Percentiles rank a stretch among this genome's conserved stretches.
Conservation (phyloP, 2,329 filamentous ascomycete species). For the Neobulgaria alba region DNA sequence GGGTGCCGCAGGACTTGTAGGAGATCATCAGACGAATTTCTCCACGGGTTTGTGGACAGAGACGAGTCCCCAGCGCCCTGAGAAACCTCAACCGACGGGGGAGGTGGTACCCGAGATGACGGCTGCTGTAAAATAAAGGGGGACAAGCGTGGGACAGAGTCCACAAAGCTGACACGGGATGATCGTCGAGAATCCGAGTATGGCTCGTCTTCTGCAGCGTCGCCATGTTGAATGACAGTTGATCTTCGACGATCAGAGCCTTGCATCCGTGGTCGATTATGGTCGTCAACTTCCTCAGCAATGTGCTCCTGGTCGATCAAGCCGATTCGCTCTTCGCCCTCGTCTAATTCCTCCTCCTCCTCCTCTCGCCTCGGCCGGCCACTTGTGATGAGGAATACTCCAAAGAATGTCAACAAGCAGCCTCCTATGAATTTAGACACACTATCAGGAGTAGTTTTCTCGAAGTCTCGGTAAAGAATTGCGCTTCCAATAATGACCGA, state of each 20-base stretch:
- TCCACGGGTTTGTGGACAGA: constrained; percentile 25
- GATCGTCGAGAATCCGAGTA: constrained; percentile 15
- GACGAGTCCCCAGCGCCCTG: constrained; percentile 16
- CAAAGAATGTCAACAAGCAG: constrained; percentile 85
- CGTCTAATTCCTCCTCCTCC: constrained; percentile 51
- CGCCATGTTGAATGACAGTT: constrained; percentile 10
- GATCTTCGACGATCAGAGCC: constrained; percentile 9
- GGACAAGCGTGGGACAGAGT: constrained; percentile 14
- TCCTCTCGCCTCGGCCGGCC: constrained; percentile 54
- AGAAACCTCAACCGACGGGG: constrained; percentile 4
- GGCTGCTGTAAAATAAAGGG: constrained; percentile 13
- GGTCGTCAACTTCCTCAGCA: constrained; percentile 10
- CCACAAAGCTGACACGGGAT: constrained; percentile 24
- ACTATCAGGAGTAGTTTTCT: constrained; percentile 65
- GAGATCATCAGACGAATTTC: constrained; percentile 15
- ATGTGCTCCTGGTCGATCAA: constrained; percentile 42
- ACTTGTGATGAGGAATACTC: constrained; percentile 95
- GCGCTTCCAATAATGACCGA: constrained; percentile 93
- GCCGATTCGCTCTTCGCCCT: constrained; percentile 55
- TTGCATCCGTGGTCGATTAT: constrained; percentile 9
- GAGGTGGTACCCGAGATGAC: constrained; percentile 9
- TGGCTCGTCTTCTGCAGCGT: constrained; percentile 11
- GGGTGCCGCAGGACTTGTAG: constrained; percentile 15
- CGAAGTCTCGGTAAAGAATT: constrained; percentile 89
- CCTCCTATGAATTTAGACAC: constrained; percentile 82